Percentiles rank a stretch among this genome's conserved stretches.
These are phyloP conservation scores for Aspergillus novofumigatus DNA, from an alignment of 2,329 filamentous ascomycete species.

Conservation along the genomic window DNA sequence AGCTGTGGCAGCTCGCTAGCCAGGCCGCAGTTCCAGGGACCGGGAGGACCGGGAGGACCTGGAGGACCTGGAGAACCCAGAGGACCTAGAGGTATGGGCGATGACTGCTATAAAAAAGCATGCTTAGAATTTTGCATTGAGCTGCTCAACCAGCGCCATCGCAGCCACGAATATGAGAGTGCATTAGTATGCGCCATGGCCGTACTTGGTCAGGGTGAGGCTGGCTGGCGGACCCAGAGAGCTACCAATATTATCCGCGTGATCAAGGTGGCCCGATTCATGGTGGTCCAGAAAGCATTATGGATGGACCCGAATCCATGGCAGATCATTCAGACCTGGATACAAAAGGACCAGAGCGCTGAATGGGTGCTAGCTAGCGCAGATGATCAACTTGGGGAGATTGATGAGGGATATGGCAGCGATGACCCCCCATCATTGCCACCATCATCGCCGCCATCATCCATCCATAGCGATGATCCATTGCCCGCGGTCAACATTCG, in stretches of 20 bases:
- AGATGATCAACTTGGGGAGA: not conserved
- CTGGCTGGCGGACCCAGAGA: too few relatives aligned
- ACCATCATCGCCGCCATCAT: not conserved
- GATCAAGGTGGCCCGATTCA: too few relatives aligned
- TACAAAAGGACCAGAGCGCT: not conserved
- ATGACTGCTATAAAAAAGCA: not conserved
- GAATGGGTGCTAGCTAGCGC: not conserved
- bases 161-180: not conserved
- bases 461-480: not conserved
- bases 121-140: not conserved
- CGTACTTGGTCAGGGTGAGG: not conserved
- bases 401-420: not conserved
- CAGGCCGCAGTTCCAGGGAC: too few relatives aligned
- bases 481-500: not conserved
- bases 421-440: not conserved
- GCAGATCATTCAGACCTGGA: too few relatives aligned
- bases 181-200: conserved; percentile 1
- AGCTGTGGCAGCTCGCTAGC: too few relatives aligned
- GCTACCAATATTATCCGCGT: too few relatives aligned
- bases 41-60: too few relatives aligned
- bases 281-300: not conserved
- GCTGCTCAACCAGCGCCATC: too few relatives aligned
- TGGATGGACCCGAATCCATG: too few relatives aligned
- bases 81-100: not conserved
- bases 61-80: too few relatives aligned